These are phyloP conservation scores for Fusarium duplospermum DNA, from an alignment of 2,329 filamentous ascomycete genomes.

Conservation along the genomic window DNA sequence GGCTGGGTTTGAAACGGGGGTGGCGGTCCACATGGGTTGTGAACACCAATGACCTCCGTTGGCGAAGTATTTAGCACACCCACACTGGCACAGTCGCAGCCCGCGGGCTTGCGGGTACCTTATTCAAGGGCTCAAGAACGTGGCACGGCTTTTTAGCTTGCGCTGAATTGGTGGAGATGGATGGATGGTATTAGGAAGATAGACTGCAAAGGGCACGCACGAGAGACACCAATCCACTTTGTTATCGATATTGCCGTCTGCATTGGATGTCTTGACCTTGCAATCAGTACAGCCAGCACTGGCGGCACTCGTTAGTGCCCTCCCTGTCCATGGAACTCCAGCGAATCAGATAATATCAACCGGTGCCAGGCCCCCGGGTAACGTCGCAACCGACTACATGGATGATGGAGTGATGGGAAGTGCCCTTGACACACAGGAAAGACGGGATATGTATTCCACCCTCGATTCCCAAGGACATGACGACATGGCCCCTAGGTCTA, in stretches of 20 bases:
- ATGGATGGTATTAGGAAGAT: not conserved
- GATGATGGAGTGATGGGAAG: slow-evolving; percentile 1
- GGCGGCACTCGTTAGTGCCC: not conserved
- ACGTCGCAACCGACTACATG: slow-evolving; percentile 12
- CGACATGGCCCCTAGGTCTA: slow-evolving; percentile 12
- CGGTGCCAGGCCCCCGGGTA: slow-evolving; percentile 9
- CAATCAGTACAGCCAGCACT: not conserved
- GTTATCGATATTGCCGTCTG: slow-evolving; percentile 3
- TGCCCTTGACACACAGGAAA: slow-evolving; percentile 8
- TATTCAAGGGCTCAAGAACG: slow-evolving; percentile 5
- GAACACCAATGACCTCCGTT: not conserved
- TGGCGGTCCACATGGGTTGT: not conserved
- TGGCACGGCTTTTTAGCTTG: slow-evolving; percentile 7
- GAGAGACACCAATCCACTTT: not conserved
- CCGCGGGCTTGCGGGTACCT: not conserved
- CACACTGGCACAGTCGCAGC: not conserved
- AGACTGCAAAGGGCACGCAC: not conserved
- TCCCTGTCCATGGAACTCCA: not conserved
- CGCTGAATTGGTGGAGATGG: not conserved
- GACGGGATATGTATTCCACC: slow-evolving; percentile 11
- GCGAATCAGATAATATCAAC: slow-evolving; percentile 25
- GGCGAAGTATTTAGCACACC: not conserved
- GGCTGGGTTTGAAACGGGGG: slow-evolving; percentile 2
- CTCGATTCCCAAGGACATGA: slow-evolving; percentile 11
- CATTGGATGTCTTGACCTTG: not conserved